These are phyloP conservation scores for Aspergillus sp. DNA, from an alignment of 2,329 filamentous ascomycete genomes.

Conservation along the genomic window DNA sequence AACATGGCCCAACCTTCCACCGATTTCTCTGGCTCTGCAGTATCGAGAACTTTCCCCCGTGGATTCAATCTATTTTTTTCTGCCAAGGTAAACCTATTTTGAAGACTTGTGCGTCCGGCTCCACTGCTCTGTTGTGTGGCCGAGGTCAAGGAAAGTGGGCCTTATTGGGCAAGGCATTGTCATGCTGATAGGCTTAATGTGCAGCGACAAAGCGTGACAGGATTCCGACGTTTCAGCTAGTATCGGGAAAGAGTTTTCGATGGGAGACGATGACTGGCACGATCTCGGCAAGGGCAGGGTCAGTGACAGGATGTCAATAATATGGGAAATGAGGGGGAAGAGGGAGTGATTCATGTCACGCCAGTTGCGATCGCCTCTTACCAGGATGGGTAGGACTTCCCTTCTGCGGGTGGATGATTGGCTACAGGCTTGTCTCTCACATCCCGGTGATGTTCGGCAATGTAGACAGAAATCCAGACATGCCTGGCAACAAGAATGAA, in stretches of 20 bases:
- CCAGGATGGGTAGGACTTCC: background rate
- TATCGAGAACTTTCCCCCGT: background rate
- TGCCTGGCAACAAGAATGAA: background rate
- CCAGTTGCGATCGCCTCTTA: background rate
- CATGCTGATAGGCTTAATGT: background rate
- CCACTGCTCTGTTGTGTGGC: background rate
- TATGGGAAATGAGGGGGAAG: background rate
- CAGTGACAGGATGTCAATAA: background rate
- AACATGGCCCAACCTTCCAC: too few relatives aligned
- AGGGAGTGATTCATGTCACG: background rate
- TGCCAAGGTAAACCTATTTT: background rate
- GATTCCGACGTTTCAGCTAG: background rate
- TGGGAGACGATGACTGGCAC: background rate
- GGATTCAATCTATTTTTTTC: background rate
- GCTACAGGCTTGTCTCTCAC: background rate
- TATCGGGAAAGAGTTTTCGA: background rate
- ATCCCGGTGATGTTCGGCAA: background rate
- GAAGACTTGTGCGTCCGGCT: background rate
- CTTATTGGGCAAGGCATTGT: background rate
- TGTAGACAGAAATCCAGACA: background rate
- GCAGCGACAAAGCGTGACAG: background rate
- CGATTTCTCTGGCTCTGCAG: background rate
- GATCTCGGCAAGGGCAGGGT: background rate
- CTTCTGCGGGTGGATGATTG: background rate
- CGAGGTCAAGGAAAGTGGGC: background rate